phyloP scores from a whole-genome alignment of 352 stramenopile species.

The Globisporangium cylindrosporum region DNA sequence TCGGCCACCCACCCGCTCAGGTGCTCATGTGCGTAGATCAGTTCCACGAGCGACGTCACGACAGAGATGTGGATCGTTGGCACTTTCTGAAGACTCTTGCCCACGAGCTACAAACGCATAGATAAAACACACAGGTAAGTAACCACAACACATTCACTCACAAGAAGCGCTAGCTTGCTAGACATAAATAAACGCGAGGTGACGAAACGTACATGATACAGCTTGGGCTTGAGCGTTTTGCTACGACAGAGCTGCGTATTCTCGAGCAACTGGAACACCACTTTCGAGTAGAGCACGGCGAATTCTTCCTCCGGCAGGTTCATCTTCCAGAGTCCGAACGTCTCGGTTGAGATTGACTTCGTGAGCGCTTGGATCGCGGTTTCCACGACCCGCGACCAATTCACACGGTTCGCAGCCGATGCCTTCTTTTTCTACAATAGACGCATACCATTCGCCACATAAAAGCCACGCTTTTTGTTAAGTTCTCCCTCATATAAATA shows the following conservation, averaged over 20 bases:
- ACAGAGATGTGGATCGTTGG: slow-evolving; percentile 69
- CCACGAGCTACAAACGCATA: slow-evolving; percentile 40
- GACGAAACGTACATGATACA: slow-evolving; percentile 49
- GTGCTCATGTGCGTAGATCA: slow-evolving; percentile 75
- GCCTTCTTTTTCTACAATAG: slow-evolving; percentile 28
- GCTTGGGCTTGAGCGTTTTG: slow-evolving; percentile 60
- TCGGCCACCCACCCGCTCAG: slow-evolving; percentile 55
- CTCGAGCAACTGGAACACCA: slow-evolving; percentile 64
- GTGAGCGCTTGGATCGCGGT: slow-evolving; percentile 51
- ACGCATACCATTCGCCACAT: not conserved
- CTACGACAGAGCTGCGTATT: slow-evolving; percentile 58
- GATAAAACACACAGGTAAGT: not conserved
- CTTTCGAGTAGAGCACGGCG: slow-evolving; percentile 66
- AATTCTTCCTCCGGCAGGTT: slow-evolving; percentile 83
- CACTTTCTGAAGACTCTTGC: slow-evolving; percentile 51
- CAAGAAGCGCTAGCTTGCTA: not conserved
- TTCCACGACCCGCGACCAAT: slow-evolving; percentile 70
- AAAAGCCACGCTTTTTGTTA: not conserved
- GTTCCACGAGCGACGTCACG: slow-evolving; percentile 65
- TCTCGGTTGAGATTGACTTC: slow-evolving; percentile 59
- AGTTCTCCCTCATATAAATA: not conserved
- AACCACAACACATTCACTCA: not conserved
- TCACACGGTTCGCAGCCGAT: slow-evolving; percentile 37
- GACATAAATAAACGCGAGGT: not conserved
- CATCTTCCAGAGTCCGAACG: slow-evolving; percentile 76